Base-by-base conservation (phyloP, 2,329 filamentous ascomycete genomes). In the Rhynchosporium graminicola region DNA sequence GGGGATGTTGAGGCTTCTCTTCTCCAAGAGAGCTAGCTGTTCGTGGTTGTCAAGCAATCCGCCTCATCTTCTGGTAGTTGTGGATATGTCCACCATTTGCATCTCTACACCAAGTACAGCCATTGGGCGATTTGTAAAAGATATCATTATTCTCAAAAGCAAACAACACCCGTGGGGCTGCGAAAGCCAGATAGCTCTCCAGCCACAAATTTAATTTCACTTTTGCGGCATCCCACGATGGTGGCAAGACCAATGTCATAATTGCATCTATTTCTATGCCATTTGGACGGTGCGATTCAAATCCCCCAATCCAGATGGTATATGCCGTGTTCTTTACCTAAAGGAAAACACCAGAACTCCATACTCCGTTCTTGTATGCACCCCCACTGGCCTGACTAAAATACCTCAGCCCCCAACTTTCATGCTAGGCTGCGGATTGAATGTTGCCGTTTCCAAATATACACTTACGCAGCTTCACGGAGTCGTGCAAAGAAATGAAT, bases 321-420 rank as follows among this genome's bases (percentile, higher is more conserved):
- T 33, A 31, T 33, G 31, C 40, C 26, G 15, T 36, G n/a, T 57
- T 42, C 36, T 54, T 28, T n/a, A 33, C 51, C n/a, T n/a, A 8
- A 46, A 46, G 20, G 8, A 46, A 20, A 6, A 29, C 38, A 38
- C 26, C 9, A 7, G 38, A 20, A n/a, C 20, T n/a, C n/a, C 5
- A 12, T n/a, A 43, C 40, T 33, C 54, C 40, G 12, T 15, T 12
- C 13, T 26, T 6, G 15, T 31, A 43, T 43, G 20, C 31, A 29
- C 38, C 31, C 26, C 26, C 50, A 52, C 15, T n/a, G 38, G 33
- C n/a, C 50, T 9, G 3, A 12, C 43, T 5, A 29, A 57, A 45
- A 45, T 57, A 13, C 54, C 54, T 57, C 42, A 43, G 45, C 40
- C 54, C 42, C 20, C 42, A 28, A 57, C 45, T n/a, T 3, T 46